Base-by-base conservation (phyloP, 2,329 filamentous ascomycete species). In the Sarocladiaceae sp. region DNA sequence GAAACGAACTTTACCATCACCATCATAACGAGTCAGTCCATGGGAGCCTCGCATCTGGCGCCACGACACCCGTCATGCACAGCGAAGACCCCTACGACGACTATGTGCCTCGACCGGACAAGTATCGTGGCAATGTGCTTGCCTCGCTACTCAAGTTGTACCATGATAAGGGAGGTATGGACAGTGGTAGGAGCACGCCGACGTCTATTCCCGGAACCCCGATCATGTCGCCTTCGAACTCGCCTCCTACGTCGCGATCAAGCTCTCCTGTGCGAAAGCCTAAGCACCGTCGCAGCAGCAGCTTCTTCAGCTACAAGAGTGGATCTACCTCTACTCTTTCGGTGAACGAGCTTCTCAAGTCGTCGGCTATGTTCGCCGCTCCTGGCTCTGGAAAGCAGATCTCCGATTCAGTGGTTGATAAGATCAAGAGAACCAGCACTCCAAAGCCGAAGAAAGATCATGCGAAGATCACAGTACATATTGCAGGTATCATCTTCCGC, bases 91-190 rank as follows among this genome's bases (percentile, higher is more conserved):
- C 81, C 52, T 62, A 61, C 13, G 65, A 71, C 42, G 70, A 73
- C 52, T 89, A 88, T 61, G 79, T 88, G 17, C 82, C 85, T 40
- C 75, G 77, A 37, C 88, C 88, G 4, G 70, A 75, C 20, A 79
- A 85, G 56, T 92, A 89, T 64, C 82, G 84, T 48, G 86, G 84
- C 26, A 88, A 90, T 26, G 81, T 93, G 44, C 72, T 95, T 1
- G 84, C 85, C 2, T 86, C 84, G 0, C 71, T 95, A 0, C 71
- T 94, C 48, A 88, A 85, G 65, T 74, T 91, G 10, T 86, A 89
- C 61, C 77, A 82, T 54, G 72, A 80, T 55, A 72, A 75, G 42
- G 64, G 59, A 3, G 20, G 47, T 12, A 6, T 28, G 29, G 47
- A 50, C 11, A 50, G 47, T 20, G 47, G 68, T 13, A 58, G 63